Percentiles rank a stretch among this genome's conserved stretches.
Evolutionary conservation across 805 yeast species (phyloP).

Genomic region (Wickerhamomyces silvicola): DNA sequence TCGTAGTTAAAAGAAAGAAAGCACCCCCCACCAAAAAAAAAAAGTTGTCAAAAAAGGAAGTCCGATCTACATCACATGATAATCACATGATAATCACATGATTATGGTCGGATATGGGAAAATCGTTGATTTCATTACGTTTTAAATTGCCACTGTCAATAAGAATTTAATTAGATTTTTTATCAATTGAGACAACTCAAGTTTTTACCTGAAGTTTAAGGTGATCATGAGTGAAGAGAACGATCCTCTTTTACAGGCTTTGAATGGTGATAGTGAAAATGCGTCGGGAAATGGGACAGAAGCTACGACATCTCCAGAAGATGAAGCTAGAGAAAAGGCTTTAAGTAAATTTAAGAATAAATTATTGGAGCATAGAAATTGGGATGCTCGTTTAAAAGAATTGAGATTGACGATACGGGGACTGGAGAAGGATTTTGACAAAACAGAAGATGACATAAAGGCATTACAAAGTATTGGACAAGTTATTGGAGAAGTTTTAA

Average conservation of each 20-base stretch:
- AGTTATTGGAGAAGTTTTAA: conserved; percentile 92
- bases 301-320: conserved; percentile 34
- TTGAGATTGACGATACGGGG: conserved; percentile 78
- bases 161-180: too few relatives aligned
- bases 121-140: too few relatives aligned
- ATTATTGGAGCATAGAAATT: conserved; percentile 85
- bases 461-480: conserved; percentile 97
- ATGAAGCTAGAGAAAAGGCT: conserved; percentile 74
- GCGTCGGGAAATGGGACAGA: conserved; percentile 19
- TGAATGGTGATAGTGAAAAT: conserved; percentile 21
- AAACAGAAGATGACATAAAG: conserved; percentile 95
- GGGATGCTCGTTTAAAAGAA: conserved; percentile 87
- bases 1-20: too few relatives aligned
- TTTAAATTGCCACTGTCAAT: conserved; percentile 3
- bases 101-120: too few relatives aligned
- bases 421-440: conserved; percentile 75
- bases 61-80: too few relatives aligned
- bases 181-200: conserved; percentile 59
- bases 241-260: conserved; percentile 73
- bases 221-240: conserved; percentile 60
- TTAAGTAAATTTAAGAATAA: conserved; percentile 74
- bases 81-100: too few relatives aligned
- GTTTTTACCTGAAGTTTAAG: not conserved
- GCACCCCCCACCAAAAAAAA: too few relatives aligned
- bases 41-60: too few relatives aligned